phyloP scores from a whole-genome alignment of 2,329 filamentous ascomycete species.

The Talaromyces piceae region DNA sequence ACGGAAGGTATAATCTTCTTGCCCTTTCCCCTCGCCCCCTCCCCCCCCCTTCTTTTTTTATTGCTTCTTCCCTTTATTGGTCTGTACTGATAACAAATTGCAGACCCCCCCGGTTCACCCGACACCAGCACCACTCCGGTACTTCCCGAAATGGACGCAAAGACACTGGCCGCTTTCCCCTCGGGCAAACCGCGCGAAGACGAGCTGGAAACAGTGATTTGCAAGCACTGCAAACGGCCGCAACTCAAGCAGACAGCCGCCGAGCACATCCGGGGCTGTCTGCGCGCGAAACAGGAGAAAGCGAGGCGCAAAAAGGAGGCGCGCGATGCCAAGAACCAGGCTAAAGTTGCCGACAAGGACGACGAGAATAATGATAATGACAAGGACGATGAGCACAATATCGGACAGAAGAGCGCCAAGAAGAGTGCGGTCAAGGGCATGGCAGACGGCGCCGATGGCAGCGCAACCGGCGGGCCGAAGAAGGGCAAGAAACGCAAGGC shows the following conservation, averaged over 20 bases:
- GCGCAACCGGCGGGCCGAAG: constrained; percentile 45
- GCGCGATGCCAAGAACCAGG: constrained; percentile 61
- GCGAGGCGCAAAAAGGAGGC: constrained; percentile 70
- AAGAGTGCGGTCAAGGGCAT: constrained; percentile 48
- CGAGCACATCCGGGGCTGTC: constrained; percentile 73
- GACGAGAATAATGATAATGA: constrained; percentile 41
- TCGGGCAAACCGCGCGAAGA: constrained; percentile 78
- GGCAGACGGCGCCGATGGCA: constrained; percentile 47
- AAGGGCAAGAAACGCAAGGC: constrained; percentile 75
- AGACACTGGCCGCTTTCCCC: constrained; percentile 68
- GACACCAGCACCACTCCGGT: constrained; percentile 34
- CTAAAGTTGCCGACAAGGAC: constrained; percentile 42
- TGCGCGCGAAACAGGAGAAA: constrained; percentile 78
- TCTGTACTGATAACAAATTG: constrained; percentile 13
- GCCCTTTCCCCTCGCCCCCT: background rate
- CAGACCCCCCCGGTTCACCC: constrained; percentile 25
- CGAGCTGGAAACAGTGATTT: constrained; percentile 68
- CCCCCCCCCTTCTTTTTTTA: background rate
- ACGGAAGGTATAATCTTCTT: constrained; percentile 13
- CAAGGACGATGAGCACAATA: constrained; percentile 39
- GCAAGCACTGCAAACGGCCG: constrained; percentile 91
- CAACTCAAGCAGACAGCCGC: constrained; percentile 68
- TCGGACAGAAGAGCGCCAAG: constrained; percentile 57
- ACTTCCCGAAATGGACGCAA: constrained; percentile 60
- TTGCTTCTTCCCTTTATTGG: background rate